Percentiles rank a stretch among this genome's conserved stretches.
phyloP scores from a whole-genome alignment of 306 rosid genomes.

The Trifolium repens region DNA sequence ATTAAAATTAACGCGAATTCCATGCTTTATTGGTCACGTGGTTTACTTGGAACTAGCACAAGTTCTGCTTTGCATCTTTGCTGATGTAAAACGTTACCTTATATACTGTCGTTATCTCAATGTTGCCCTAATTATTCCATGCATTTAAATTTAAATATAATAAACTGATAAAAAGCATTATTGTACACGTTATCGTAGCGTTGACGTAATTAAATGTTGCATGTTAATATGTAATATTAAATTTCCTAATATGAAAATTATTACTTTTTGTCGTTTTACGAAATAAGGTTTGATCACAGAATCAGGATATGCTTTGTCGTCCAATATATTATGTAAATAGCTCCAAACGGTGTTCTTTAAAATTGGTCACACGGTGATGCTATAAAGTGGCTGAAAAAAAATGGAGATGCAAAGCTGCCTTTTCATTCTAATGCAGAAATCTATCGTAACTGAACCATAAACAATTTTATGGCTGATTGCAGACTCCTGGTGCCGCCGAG shows the following conservation, averaged over 20 bases:
- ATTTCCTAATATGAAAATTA: slow-evolving; percentile 1
- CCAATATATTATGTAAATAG: slow-evolving; percentile 27
- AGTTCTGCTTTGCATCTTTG: slow-evolving; percentile 1
- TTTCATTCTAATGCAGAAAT: slow-evolving; percentile 7
- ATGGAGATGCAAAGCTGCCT: neutral
- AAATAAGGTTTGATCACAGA: slow-evolving; percentile 26
- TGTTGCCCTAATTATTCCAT: neutral
- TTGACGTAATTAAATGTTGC: slow-evolving; percentile 11
- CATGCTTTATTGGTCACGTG: slow-evolving; percentile 6
- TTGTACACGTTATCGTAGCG: neutral
- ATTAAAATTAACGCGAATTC: neutral
- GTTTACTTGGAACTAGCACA: slow-evolving; percentile 33
- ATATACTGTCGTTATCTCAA: neutral
- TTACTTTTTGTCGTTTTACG: slow-evolving; percentile 1
- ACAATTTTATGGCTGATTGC: slow-evolving; percentile 45
- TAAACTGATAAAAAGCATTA: neutral
- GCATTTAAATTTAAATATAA: slow-evolving; percentile 7
- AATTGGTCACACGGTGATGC: slow-evolving; percentile 3
- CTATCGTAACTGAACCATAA: slow-evolving; percentile 3
- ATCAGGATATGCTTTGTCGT: neutral
- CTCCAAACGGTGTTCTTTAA: slow-evolving; percentile 9
- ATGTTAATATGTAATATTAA: neutral
- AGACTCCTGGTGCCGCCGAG: slow-evolving; percentile 87
- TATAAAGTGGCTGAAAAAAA: slow-evolving; percentile 20
- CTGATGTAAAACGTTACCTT: slow-evolving; percentile 7